phyloP scores from a whole-genome alignment of 1,139 yeast genomes.

The Sugiyamaella castrensis region DNA sequence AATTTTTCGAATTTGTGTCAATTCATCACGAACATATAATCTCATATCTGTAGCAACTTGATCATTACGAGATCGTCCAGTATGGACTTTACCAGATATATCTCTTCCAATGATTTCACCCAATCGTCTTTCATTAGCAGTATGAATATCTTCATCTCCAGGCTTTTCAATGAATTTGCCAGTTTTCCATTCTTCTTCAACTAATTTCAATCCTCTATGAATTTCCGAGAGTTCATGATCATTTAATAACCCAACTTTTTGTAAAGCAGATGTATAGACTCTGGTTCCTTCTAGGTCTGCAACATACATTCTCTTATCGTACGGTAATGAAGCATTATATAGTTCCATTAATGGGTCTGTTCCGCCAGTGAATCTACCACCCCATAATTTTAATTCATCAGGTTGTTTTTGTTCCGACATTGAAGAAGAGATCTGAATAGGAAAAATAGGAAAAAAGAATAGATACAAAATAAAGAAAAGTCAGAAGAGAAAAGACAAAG shows the following conservation, averaged over 20 bases:
- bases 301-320: conserved; percentile 89
- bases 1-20: conserved; percentile 56
- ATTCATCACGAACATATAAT: conserved; percentile 78
- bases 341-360: conserved; percentile 97
- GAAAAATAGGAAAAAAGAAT: too few species aligned
- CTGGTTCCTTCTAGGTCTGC: conserved; percentile 94
- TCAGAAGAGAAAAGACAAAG: too few species aligned
- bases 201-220: conserved; percentile 71
- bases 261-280: conserved; percentile 84
- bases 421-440: too few species aligned
- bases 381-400: conserved; percentile 73
- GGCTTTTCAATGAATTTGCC: conserved; percentile 74
- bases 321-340: conserved; percentile 94
- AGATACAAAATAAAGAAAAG: too few species aligned
- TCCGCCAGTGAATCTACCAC: conserved; percentile 96
- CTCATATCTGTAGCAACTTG: conserved; percentile 99
- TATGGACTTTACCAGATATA: conserved; percentile 96
- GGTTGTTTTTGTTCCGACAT: conserved; percentile 15
- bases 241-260: conserved; percentile 71
- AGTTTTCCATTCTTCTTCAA: conserved; percentile 77
- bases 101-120: conserved; percentile 93
- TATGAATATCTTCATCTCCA: conserved; percentile 97
- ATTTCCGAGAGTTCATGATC: conserved; percentile 70
- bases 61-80: conserved; percentile 97
- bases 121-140: conserved; percentile 95